These are phyloP conservation scores for Prunus mira DNA, from an alignment of 306 rosid genomes.

Conservation along the genomic window DNA sequence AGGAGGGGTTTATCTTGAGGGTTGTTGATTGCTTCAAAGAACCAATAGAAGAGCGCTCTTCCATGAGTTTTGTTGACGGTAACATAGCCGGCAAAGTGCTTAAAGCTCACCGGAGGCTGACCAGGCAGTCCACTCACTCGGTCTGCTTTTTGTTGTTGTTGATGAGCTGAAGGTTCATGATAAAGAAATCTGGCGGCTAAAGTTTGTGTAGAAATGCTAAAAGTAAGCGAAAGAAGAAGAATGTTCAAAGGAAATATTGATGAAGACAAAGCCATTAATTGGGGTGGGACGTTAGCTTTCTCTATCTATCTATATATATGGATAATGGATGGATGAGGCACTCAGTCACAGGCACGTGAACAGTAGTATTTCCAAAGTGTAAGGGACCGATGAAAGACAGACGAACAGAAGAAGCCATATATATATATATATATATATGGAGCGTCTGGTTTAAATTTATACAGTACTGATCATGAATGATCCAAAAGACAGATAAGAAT, in stretches of 20 bases:
- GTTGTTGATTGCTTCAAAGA: constrained; percentile 47
- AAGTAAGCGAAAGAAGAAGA: background rate
- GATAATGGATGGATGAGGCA: too few relatives aligned
- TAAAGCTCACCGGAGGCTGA: constrained; percentile 64
- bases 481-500: too few relatives aligned
- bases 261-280: constrained; percentile 15
- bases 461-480: too few relatives aligned
- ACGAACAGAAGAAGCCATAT: too few relatives aligned
- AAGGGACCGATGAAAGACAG: too few relatives aligned
- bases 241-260: background rate
- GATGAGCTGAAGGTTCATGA: background rate
- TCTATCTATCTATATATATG: too few relatives aligned
- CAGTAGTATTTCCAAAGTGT: too few relatives aligned
- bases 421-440: too few relatives aligned
- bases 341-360: too few relatives aligned
- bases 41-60: constrained; percentile 89
- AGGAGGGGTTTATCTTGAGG: constrained; percentile 58
- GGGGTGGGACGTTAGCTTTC: too few relatives aligned
- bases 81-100: constrained; percentile 73
- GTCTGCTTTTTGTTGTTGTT: constrained; percentile 43
- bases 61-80: constrained; percentile 69
- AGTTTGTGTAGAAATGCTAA: too few relatives aligned
- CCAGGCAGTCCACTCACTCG: constrained; percentile 59
- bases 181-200: background rate
- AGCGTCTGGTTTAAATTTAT: too few relatives aligned